Percentiles rank a stretch among this genome's conserved stretches.
Conservation (phyloP, 2,329 filamentous ascomycete genomes). For the Zopfia rhizophila region DNA sequence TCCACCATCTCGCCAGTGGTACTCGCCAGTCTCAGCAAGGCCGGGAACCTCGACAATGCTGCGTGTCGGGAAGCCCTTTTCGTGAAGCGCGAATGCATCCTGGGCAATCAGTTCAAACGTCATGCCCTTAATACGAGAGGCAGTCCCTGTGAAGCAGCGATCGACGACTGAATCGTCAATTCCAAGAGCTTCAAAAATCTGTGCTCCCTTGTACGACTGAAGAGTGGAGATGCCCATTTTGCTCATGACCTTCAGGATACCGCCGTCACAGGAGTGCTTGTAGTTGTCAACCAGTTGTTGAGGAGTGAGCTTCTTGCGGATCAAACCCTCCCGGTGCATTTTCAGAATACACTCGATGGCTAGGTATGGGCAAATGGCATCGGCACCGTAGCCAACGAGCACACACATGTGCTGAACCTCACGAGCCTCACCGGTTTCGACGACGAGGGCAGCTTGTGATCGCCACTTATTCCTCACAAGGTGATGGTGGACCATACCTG, state of each 20-base stretch:
- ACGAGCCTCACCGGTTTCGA: conserved; percentile 94
- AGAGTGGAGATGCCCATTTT: conserved; percentile 99
- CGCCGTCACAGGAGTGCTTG: conserved; percentile 94
- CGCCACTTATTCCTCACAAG: conserved; percentile 96
- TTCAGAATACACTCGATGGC: conserved; percentile 97
- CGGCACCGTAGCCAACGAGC: conserved; percentile 93
- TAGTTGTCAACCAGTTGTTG: conserved; percentile 92
- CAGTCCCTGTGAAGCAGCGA: conserved; percentile 92
- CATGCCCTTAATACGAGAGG: conserved; percentile 91
- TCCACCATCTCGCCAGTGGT: conserved; percentile 97
- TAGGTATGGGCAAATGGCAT: conserved; percentile 94
- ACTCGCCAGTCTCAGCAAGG: conserved; percentile 92
- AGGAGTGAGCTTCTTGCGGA: conserved; percentile 86
- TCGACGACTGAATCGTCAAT: conserved; percentile 93
- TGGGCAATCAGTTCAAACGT: conserved; percentile 94
- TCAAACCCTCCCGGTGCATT: conserved; percentile 91
- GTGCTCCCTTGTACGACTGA: conserved; percentile 95
- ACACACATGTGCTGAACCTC: conserved; percentile 99
- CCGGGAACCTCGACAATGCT: conserved; percentile 80
- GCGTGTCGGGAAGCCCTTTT: conserved; percentile 87
- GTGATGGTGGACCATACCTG: conserved; percentile 94
- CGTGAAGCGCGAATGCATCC: conserved; percentile 93
- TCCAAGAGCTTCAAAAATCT: conserved; percentile 96
- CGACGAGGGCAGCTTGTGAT: conserved; percentile 83
- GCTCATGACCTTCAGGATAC: conserved; percentile 98